Evolutionary conservation across 1,284 basidiomycete genomes (phyloP).

Genomic region (Malassezia nana): DNA sequence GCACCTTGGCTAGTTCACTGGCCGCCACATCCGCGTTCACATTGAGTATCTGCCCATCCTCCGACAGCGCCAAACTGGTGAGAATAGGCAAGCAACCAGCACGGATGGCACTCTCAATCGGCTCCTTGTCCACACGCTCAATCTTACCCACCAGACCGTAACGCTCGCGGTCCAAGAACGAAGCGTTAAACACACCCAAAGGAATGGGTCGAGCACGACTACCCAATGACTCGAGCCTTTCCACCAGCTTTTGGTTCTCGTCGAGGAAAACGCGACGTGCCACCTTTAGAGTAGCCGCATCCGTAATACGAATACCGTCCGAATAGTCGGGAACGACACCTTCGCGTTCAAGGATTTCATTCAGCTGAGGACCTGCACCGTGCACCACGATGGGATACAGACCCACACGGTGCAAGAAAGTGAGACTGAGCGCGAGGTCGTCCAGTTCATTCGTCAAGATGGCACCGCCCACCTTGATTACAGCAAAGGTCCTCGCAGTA

Average conservation of each 20-base stretch:
- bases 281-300: constrained; percentile 45
- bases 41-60: constrained; percentile 48
- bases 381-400: constrained; percentile 47
- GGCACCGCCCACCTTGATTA: constrained; percentile 48
- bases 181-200: constrained; percentile 44
- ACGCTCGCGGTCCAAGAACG: constrained; percentile 47
- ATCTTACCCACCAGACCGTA: constrained; percentile 48
- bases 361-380: constrained; percentile 48
- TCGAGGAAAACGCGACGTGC: constrained; percentile 47
- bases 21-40: constrained; percentile 48
- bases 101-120: constrained; percentile 48
- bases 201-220: constrained; percentile 47
- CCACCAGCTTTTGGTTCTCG: constrained; percentile 45
- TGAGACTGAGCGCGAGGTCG: constrained; percentile 44
- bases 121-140: constrained; percentile 47
- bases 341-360: constrained; percentile 47
- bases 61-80: constrained; percentile 42
- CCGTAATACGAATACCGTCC: constrained; percentile 48
- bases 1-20: constrained; percentile 46
- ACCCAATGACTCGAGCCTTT: constrained; percentile 47
- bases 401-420: constrained; percentile 48
- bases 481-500: constrained; percentile 47
- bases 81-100: constrained; percentile 48
- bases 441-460: constrained; percentile 48
- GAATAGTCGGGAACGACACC: constrained; percentile 48